Conservation (phyloP, 1,284 basidiomycete species). For the Somion occarium region DNA sequence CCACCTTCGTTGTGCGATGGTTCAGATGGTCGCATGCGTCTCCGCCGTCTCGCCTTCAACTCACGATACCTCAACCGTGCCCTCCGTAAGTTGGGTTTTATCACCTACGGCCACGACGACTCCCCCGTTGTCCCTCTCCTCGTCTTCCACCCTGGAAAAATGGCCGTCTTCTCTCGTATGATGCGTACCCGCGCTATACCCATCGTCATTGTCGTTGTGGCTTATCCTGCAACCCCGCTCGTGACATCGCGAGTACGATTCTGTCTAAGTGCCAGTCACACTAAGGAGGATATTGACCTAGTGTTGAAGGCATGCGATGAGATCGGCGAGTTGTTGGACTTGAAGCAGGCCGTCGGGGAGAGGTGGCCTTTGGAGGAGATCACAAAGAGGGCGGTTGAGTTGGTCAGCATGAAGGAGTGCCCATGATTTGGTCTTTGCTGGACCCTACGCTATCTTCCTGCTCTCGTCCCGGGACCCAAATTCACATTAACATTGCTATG, state of each 20-base stretch:
- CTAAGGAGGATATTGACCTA: slow-evolving; percentile 93
- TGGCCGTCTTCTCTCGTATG: slow-evolving; percentile 84
- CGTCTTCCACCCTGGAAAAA: slow-evolving; percentile 92
- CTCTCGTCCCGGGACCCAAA: no score
- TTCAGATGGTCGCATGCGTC: slow-evolving; percentile 75
- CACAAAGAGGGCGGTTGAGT: slow-evolving; percentile 69
- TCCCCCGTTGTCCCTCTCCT: slow-evolving; percentile 93
- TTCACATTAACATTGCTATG: no score
- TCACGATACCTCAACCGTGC: slow-evolving; percentile 87
- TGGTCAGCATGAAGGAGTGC: slow-evolving; percentile 48
- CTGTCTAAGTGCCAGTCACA: slow-evolving; percentile 93
- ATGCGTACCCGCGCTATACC: slow-evolving; percentile 82
- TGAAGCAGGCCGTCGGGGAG: slow-evolving; percentile 77
- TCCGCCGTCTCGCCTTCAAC: slow-evolving; percentile 93
- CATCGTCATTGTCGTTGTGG: slow-evolving; percentile 86
- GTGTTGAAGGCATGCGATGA: slow-evolving; percentile 90
- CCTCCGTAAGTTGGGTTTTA: slow-evolving; percentile 92
- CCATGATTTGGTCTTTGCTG: no score
- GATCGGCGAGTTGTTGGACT: slow-evolving; percentile 81
- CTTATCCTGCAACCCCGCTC: slow-evolving; percentile 91
- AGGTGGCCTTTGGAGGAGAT: slow-evolving; percentile 84
- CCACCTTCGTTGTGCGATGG: slow-evolving; percentile 72
- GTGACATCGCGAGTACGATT: slow-evolving; percentile 90
- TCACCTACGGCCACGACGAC: slow-evolving; percentile 90
- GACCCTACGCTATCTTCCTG: no score